Evolutionary conservation across 2,329 filamentous ascomycete genomes (phyloP).

Genomic region (Paracamarosporium sp.): DNA sequence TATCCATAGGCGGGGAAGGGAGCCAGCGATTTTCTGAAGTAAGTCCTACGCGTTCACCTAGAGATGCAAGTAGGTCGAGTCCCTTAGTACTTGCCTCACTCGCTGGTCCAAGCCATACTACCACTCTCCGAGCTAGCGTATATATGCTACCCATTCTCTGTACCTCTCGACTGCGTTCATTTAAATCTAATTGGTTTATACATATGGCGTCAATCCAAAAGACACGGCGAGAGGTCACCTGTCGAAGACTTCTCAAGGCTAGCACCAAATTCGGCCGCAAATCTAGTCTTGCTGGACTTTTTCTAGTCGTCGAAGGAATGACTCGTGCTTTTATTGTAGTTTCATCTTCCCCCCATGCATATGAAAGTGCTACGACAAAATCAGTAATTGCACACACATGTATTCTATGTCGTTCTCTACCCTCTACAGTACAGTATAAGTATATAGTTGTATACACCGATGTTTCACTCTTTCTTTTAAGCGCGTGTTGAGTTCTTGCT

Average conservation of each 20-base stretch:
- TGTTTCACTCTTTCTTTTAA: no score
- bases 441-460: no score
- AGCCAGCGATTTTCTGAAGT: neutral
- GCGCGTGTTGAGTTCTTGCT: no score
- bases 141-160: slow-evolving; percentile 15
- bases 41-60: neutral
- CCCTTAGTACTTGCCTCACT: neutral
- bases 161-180: slow-evolving; percentile 14
- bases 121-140: slow-evolving; percentile 3
- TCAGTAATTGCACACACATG: neutral
- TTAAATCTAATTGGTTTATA: slow-evolving; percentile 12
- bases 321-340: neutral
- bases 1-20: neutral
- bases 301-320: neutral
- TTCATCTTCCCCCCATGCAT: neutral
- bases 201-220: slow-evolving; percentile 22
- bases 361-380: neutral
- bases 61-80: neutral
- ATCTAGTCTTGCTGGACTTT: neutral
- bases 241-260: slow-evolving; percentile 4
- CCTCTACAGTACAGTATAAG: no score
- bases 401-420: neutral
- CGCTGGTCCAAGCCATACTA: slow-evolving; percentile 6
- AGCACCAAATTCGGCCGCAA: neutral
- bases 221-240: neutral